phyloP scores from a whole-genome alignment of 2,329 filamentous ascomycete species.

The Colletotrichum horii region DNA sequence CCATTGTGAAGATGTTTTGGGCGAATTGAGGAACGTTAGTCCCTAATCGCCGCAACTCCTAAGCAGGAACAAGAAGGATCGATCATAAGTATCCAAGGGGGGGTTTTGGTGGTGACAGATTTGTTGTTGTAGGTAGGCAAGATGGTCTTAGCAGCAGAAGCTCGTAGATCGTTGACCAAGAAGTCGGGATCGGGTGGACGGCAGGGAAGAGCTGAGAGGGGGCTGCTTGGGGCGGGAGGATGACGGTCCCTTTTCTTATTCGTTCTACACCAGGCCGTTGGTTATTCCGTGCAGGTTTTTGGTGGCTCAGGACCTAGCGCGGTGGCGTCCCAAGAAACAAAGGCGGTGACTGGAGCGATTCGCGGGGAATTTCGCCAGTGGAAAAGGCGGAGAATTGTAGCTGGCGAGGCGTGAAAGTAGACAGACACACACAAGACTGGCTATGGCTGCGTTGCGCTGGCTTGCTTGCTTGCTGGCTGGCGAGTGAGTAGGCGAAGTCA shows the following conservation, averaged over 20 bases:
- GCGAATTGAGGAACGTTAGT: conserved; percentile 18
- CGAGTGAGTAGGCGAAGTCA: neutral
- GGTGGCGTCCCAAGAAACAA: conserved; percentile 25
- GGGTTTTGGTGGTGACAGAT: neutral
- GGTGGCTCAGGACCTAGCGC: conserved; percentile 23
- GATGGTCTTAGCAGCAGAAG: neutral
- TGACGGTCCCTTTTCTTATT: conserved; percentile 21
- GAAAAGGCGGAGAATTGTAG: conserved; percentile 5
- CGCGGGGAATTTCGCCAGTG: conserved; percentile 20
- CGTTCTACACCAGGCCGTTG: conserved; percentile 21
- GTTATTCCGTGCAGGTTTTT: conserved; percentile 19
- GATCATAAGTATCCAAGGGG: conserved; percentile 3
- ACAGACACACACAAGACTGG: conserved; percentile 4
- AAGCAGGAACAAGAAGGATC: neutral
- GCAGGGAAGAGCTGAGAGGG: neutral
- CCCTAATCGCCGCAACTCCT: conserved; percentile 10
- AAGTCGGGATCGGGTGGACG: conserved; percentile 12
- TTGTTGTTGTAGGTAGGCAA: neutral
- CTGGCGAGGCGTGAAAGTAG: conserved; percentile 10
- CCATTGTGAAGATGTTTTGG: conserved; percentile 44
- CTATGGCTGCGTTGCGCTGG: neutral
- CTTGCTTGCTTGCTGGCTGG: neutral
- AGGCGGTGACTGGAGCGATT: conserved; percentile 25
- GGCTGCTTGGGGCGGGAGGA: conserved; percentile 13
- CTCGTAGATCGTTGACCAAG: conserved; percentile 10